A percentile compares a stretch with the other conserved stretches of the same genome.
Evolutionary conservation across 1,139 yeast genomes (phyloP).

Genomic region (Kluyveromyces sp.): DNA sequence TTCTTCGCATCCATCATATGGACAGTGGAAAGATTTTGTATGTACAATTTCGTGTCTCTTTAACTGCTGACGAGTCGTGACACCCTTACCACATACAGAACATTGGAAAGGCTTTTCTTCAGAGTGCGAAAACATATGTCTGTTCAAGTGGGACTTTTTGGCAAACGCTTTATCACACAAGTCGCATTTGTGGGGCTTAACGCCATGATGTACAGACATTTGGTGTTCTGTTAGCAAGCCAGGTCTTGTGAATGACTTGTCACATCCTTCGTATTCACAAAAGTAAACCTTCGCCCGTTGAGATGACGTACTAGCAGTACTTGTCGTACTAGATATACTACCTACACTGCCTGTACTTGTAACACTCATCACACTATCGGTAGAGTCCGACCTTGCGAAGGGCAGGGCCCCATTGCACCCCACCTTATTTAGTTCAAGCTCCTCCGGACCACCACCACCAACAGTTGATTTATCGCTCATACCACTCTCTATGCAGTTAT

Average conservation of each 20-base stretch:
- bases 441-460: no score
- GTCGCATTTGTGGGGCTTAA: constrained; percentile 66
- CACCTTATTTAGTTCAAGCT: no score
- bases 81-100: constrained; percentile 72
- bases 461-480: no score
- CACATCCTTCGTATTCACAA: constrained; percentile 61
- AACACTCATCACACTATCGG: constrained; percentile 11
- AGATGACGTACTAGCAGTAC: constrained; percentile 24
- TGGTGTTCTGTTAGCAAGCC: constrained; percentile 76
- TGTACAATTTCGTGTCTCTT: constrained; percentile 77
- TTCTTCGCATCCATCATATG: constrained; percentile 53
- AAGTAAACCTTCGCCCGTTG: constrained; percentile 48
- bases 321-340: constrained; percentile 7
- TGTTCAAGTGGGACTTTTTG: constrained; percentile 69
- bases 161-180: constrained; percentile 61
- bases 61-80: constrained; percentile 73
- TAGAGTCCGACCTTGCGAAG: constrained; percentile 12
- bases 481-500: no score
- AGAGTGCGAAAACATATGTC: constrained; percentile 63
- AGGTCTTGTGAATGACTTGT: constrained; percentile 72
- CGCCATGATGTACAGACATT: constrained; percentile 62
- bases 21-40: constrained; percentile 59
- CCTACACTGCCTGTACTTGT: neutral
- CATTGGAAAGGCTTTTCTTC: constrained; percentile 70
- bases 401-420: neutral